Conservation (phyloP, 306 rosid species). For the Amphicarpaea edgeworthii region DNA sequence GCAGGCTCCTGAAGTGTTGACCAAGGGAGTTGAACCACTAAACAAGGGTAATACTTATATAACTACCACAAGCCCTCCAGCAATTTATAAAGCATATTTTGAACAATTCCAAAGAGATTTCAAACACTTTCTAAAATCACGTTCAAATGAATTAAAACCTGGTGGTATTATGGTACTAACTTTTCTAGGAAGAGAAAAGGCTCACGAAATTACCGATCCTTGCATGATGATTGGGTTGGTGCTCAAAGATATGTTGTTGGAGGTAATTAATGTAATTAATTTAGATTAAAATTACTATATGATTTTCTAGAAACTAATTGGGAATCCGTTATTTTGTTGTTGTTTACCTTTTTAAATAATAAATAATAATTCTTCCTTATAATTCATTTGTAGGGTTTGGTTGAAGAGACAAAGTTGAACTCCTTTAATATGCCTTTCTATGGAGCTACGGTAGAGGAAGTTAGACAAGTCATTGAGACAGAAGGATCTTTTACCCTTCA, state of each 20-base stretch:
- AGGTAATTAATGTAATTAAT: neutral
- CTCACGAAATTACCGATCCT: constrained; percentile 8
- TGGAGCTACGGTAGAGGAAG: constrained; percentile 47
- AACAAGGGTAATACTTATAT: constrained; percentile 38
- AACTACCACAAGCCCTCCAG: constrained; percentile 44
- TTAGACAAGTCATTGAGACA: constrained; percentile 40
- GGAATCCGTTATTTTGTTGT: neutral
- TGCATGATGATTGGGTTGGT: constrained; percentile 43
- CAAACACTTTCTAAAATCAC: constrained; percentile 44
- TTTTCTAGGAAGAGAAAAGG: constrained; percentile 36
- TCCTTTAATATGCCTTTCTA: constrained; percentile 51
- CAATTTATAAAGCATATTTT: constrained; percentile 41
- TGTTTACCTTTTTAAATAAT: neutral
- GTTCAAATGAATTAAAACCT: constrained; percentile 48
- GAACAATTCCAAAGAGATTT: constrained; percentile 56
- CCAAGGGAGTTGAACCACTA: neutral
- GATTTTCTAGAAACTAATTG: too few relatives aligned
- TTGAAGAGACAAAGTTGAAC: constrained; percentile 49
- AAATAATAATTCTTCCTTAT: neutral
- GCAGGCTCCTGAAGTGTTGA: constrained; percentile 19
- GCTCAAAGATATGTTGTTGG: constrained; percentile 36
- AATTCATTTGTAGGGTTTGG: constrained; percentile 41
- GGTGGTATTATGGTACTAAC: constrained; percentile 58
- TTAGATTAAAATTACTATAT: neutral
- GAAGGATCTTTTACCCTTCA: constrained; percentile 53